phyloP scores from a whole-genome alignment of 2,329 filamentous ascomycete species.

The Arachnomyces sp. region DNA sequence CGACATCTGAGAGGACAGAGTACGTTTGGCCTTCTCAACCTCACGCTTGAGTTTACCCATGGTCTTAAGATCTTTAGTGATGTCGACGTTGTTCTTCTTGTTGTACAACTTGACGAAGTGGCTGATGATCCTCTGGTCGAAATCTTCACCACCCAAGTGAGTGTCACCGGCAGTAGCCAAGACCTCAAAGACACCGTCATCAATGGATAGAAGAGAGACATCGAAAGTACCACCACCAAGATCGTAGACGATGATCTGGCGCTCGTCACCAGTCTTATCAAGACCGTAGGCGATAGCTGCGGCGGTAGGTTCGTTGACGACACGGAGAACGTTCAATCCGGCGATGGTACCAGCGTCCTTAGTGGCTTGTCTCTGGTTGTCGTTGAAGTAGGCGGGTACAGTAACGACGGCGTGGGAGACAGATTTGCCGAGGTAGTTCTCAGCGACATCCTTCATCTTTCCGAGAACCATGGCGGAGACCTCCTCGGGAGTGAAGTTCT shows the following conservation, averaged over 20 bases:
- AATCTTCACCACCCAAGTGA: constrained; percentile 96
- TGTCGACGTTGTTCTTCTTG: constrained; percentile 91
- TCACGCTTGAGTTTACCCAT: constrained; percentile 99
- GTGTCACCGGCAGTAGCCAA: constrained; percentile 93
- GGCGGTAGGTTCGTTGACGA: constrained; percentile 93
- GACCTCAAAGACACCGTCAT: constrained; percentile 90
- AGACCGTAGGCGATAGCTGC: constrained; percentile 92
- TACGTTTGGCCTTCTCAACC: constrained; percentile 98
- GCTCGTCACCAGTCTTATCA: constrained; percentile 75
- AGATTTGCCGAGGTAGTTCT: constrained; percentile 54
- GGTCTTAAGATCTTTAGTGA: constrained; percentile 90
- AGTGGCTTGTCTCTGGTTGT: constrained; percentile 93
- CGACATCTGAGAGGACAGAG: constrained; percentile 88
- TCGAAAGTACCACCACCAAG: constrained; percentile 91
- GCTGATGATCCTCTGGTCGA: constrained; percentile 95
- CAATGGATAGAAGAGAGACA: constrained; percentile 87
- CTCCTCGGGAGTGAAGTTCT: constrained; percentile 60
- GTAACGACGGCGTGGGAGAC: constrained; percentile 70
- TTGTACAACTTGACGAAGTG: constrained; percentile 96
- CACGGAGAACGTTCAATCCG: constrained; percentile 88
- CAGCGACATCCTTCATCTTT: constrained; percentile 61
- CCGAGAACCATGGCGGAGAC: constrained; percentile 59
- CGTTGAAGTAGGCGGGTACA: constrained; percentile 96
- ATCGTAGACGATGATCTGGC: constrained; percentile 89
- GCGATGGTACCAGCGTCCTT: constrained; percentile 91